Conservation (phyloP, 495 filamentous ascomycete species). For the Neurospora tetrasperma region DNA sequence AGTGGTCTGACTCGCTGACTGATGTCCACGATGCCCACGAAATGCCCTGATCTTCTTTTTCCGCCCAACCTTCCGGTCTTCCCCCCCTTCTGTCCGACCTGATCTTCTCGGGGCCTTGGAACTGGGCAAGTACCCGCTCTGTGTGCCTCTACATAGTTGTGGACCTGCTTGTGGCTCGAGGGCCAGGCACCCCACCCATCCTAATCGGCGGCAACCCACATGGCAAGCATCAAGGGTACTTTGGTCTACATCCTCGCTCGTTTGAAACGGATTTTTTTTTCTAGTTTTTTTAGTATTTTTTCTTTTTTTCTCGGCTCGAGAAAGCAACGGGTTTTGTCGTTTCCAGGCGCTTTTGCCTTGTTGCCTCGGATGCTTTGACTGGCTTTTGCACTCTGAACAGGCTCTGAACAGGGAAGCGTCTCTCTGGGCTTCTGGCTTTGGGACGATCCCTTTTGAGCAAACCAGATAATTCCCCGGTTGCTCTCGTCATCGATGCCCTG, state of each 20-base stretch:
- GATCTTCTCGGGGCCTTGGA: constrained; percentile 12
- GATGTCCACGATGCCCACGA: constrained; percentile 6
- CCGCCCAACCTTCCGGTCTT: constrained; percentile 13
- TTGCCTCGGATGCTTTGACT: neutral
- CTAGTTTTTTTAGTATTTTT: constrained; percentile 1
- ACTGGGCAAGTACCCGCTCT: constrained; percentile 13
- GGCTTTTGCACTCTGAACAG: neutral
- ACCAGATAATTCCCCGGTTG: constrained; percentile 12
- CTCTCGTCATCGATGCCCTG: constrained; percentile 22
- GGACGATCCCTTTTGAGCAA: constrained; percentile 16
- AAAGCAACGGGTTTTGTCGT: constrained; percentile 7
- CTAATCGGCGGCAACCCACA: constrained; percentile 33
- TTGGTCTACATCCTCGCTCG: neutral
- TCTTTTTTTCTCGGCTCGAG: constrained; percentile 9
- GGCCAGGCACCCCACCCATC: constrained; percentile 13
- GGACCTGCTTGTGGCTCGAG: constrained; percentile 8
- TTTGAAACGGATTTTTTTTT: constrained; percentile 11
- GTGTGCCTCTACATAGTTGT: neutral
- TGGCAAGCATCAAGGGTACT: constrained; percentile 35
- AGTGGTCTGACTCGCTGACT: constrained; percentile 26
- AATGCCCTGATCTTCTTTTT: constrained; percentile 5
- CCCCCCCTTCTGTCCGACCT: constrained; percentile 11
- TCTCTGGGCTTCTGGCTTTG: constrained; percentile 1
- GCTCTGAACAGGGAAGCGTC: neutral
- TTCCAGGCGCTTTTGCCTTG: neutral